A percentile compares a stretch with the other conserved stretches of the same genome.
These are phyloP conservation scores for Lantana camara DNA, from an alignment of 257 asterid genomes.

Conservation along the genomic window DNA sequence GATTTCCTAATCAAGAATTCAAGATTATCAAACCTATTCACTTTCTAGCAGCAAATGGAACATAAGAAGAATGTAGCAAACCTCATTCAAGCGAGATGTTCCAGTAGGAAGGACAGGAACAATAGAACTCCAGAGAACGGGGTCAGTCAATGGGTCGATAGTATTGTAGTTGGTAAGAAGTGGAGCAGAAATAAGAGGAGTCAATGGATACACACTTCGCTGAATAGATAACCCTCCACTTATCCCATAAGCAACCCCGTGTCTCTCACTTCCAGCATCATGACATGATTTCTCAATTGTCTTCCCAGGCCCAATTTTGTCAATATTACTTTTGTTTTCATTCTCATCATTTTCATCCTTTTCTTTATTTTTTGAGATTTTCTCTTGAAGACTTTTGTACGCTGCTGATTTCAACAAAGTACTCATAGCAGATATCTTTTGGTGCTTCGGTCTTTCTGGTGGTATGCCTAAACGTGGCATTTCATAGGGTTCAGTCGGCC, in stretches of 20 bases:
- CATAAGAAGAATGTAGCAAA: slow-evolving; percentile 20
- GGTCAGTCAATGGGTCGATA: slow-evolving; percentile 78
- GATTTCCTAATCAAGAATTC: background rate
- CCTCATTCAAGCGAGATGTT: slow-evolving; percentile 76
- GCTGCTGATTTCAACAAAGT: slow-evolving; percentile 78
- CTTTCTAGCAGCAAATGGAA: slow-evolving; percentile 9
- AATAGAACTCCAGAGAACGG: slow-evolving; percentile 81
- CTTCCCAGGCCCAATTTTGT: slow-evolving; percentile 60
- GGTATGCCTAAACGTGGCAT: slow-evolving; percentile 83
- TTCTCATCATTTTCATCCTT: slow-evolving; percentile 73
- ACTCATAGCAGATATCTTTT: slow-evolving; percentile 72
- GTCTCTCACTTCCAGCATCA: slow-evolving; percentile 58
- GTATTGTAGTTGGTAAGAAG: slow-evolving; percentile 69
- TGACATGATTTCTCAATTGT: slow-evolving; percentile 58
- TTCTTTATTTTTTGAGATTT: slow-evolving; percentile 63
- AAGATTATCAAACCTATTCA: slow-evolving; percentile 10
- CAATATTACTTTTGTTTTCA: slow-evolving; percentile 59
- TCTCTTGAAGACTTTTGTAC: slow-evolving; percentile 77
- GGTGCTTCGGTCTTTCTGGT: slow-evolving; percentile 60
- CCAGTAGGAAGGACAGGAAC: slow-evolving; percentile 73
- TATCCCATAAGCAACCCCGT: slow-evolving; percentile 57
- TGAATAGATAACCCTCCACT: slow-evolving; percentile 67
- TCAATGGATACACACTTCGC: slow-evolving; percentile 57
- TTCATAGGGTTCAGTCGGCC: slow-evolving; percentile 88
- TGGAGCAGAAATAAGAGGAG: slow-evolving; percentile 81